These are phyloP conservation scores for Paragyromitra xinjiangensis DNA, from an alignment of 495 filamentous ascomycete genomes.

Conservation along the genomic window DNA sequence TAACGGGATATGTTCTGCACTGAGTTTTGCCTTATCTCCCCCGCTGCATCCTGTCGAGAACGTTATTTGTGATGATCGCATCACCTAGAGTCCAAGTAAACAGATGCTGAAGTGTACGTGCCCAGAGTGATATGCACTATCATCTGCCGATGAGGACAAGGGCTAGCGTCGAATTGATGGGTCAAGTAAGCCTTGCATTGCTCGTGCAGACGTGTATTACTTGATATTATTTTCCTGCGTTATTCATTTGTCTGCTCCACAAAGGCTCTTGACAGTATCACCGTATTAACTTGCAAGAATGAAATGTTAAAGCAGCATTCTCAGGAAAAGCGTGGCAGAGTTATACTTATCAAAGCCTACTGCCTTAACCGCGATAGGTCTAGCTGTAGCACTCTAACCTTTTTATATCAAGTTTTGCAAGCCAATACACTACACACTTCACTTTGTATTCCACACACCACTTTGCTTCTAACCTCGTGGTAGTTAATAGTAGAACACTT, in stretches of 20 bases:
- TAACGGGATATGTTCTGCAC: slow-evolving; percentile 43
- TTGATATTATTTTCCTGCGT: slow-evolving; percentile 29
- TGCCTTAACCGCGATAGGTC: not conserved
- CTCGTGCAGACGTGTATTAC: slow-evolving; percentile 34
- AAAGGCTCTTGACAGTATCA: slow-evolving; percentile 4
- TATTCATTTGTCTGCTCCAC: slow-evolving; percentile 19
- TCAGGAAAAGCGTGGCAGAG: not conserved
- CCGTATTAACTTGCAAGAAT: not conserved
- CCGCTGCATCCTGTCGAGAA: slow-evolving; percentile 28
- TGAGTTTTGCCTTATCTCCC: slow-evolving; percentile 40
- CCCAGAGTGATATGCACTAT: slow-evolving; percentile 31
- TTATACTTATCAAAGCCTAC: not conserved
- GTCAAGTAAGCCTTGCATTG: slow-evolving; percentile 38
- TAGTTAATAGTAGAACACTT: slow-evolving; percentile 25
- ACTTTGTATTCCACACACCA: slow-evolving; percentile 19
- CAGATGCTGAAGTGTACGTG: slow-evolving; percentile 39
- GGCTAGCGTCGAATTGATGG: slow-evolving; percentile 29
- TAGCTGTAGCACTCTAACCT: slow-evolving; percentile 2
- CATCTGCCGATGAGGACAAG: slow-evolving; percentile 47
- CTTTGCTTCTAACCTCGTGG: not conserved
- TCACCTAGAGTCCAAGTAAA: slow-evolving; percentile 25
- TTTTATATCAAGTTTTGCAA: slow-evolving; percentile 13
- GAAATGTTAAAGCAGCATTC: not conserved
- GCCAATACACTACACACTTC: not conserved
- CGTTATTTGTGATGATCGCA: slow-evolving; percentile 39